Conservation (phyloP, 208 protist genomes). For the Zelonia costaricensis region DNA sequence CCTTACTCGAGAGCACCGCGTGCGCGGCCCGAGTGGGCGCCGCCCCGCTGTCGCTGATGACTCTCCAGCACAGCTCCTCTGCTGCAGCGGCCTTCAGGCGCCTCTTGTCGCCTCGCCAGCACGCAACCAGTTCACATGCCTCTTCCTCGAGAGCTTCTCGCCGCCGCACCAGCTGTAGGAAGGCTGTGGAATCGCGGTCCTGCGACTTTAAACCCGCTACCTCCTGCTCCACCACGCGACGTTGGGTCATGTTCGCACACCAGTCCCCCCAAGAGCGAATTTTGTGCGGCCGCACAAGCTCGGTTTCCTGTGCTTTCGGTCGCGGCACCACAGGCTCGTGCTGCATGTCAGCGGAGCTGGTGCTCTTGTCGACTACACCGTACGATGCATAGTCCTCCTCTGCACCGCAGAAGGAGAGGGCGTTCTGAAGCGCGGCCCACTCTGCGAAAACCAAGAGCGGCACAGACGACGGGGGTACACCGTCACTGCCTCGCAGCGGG, state of each 20-base stretch:
- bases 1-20: conserved; percentile 31
- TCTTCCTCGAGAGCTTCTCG: conserved; percentile 23
- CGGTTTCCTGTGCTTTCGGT: too few relatives aligned
- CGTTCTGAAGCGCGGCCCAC: conserved; percentile 41
- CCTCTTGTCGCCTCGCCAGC: conserved; percentile 17
- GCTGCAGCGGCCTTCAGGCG: conserved; percentile 21
- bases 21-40: conserved; percentile 38
- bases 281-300: too few relatives aligned
- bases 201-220: too few relatives aligned
- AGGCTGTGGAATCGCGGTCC: too few relatives aligned
- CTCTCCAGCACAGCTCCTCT: conserved; percentile 24
- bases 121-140: conserved; percentile 28
- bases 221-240: conserved; percentile 26
- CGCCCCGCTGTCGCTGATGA: conserved; percentile 26
- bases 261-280: too few relatives aligned
- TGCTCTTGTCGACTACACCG: conserved; percentile 12
- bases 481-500: conserved; percentile 1
- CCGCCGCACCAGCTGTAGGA: too few relatives aligned
- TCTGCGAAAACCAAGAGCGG: conserved; percentile 51
- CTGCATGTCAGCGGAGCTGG: neutral
- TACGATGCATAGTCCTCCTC: conserved; percentile 33
- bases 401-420: conserved; percentile 25
- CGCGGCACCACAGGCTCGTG: neutral
- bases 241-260: too few relatives aligned
- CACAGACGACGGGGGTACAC: conserved; percentile 1